Percentiles rank a stretch among this genome's conserved stretches.
Conservation (phyloP, 1,139 yeast genomes). For the Kurtzmaniella quercitrusa region DNA sequence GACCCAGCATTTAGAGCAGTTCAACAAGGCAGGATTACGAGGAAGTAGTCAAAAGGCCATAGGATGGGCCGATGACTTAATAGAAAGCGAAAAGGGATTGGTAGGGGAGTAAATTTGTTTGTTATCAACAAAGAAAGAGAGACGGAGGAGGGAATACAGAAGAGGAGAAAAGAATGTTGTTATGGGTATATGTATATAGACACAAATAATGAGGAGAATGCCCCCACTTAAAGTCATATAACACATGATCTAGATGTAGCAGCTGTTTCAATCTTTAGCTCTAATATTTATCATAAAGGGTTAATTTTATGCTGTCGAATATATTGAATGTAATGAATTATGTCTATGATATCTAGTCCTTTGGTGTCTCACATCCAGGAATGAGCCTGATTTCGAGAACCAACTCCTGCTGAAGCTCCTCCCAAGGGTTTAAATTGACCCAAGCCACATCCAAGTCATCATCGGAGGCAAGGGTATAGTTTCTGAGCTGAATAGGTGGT, state of each 20-base stretch:
- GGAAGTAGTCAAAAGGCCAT: conserved; percentile 17
- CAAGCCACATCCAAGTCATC: conserved; percentile 45
- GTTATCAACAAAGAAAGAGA: background rate
- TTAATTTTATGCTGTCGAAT: background rate
- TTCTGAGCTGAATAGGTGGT: conserved; percentile 38
- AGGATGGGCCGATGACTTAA: conserved; percentile 36
- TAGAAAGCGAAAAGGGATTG: conserved; percentile 15
- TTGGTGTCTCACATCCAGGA: conserved; percentile 26
- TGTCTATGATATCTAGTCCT: conserved; percentile 1
- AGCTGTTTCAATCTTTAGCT: too few species aligned
- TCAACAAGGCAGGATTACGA: conserved; percentile 19
- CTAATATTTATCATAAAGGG: too few species aligned
- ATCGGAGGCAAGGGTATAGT: conserved; percentile 32
- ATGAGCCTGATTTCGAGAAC: conserved; percentile 42
- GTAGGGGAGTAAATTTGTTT: background rate
- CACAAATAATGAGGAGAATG: too few species aligned
- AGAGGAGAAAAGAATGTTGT: background rate
- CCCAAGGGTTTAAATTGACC: conserved; percentile 53
- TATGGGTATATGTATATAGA: too few species aligned
- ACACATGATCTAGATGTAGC: too few species aligned
- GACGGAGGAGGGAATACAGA: conserved; percentile 2
- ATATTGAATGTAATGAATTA: background rate
- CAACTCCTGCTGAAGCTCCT: conserved; percentile 42
- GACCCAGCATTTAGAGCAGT: conserved; percentile 34
- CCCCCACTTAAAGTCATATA: too few species aligned